A percentile compares a stretch with the other conserved stretches of the same genome.
phyloP scores from a whole-genome alignment of 148 eudicot species.

The Arctostaphylos glauca region DNA sequence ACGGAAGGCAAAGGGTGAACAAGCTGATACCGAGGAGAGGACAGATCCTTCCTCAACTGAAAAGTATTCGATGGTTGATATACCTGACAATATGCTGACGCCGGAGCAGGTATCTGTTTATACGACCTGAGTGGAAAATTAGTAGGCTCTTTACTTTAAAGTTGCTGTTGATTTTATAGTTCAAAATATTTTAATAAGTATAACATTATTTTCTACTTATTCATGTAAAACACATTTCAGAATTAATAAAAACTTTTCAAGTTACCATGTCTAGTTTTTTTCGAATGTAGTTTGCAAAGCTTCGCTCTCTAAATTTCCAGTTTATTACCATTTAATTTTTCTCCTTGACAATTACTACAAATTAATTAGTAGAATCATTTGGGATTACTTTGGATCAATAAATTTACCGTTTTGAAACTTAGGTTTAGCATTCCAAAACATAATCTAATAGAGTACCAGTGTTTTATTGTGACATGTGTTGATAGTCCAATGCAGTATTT shows the following conservation, averaged over 20 bases:
- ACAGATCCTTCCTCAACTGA: conserved; percentile 53
- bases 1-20: conserved; percentile 78
- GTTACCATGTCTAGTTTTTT: neutral
- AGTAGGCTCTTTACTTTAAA: neutral
- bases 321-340: neutral
- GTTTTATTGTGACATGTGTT: neutral
- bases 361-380: neutral
- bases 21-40: conserved; percentile 76
- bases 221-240: neutral
- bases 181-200: neutral
- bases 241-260: neutral
- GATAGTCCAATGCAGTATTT: neutral
- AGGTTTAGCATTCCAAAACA: neutral
- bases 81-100: conserved; percentile 80
- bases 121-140: neutral
- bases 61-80: conserved; percentile 66
- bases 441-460: neutral
- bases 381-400: neutral
- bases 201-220: neutral
- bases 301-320: neutral
- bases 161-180: neutral
- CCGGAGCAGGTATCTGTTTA: conserved; percentile 65
- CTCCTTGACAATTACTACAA: neutral
- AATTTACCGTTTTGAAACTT: neutral
- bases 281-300: neutral